Evolutionary conservation across 805 yeast genomes (phyloP), one percentile per base, ranked within the genome.

Genomic region (Wickerhamiella sorbophila): DNA sequence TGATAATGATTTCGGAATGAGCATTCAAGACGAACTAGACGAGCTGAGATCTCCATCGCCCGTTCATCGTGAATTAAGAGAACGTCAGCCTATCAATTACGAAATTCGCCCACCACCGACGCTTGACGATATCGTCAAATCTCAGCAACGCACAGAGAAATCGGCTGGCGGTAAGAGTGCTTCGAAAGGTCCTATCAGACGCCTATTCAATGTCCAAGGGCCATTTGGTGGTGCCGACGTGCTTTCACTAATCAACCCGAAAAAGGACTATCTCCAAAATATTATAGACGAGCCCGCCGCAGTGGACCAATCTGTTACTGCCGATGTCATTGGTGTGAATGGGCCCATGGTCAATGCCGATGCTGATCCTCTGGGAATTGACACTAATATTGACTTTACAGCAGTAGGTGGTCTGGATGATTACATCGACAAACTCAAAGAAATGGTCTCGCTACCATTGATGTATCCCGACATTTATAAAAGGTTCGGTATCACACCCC

Each of bases 141-240:
- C 45, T 2, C 36, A 44, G 4, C 31, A 24, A 9, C 18, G 24
- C 4, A 19, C 38, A 3, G 38, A 31, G 2, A 31, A 29, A 27
- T 20, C 31, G n/a, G 31, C 18, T 31, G 19, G 33, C 10, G 43
- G 35, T 24, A 26, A 19, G 33, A 12, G 29, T 8, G n/a, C 33
- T 18, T 33, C 21, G 8, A 27, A 15, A 20, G 38, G 34, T 3
- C 35, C 35, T 21, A 24, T 80, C 33, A 71, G 86, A 53, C 71
- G 94, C 33, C 63, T 91, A 31, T 87, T 82, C 54, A 94, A 95
- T 5, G 88, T 95, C 0, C 85, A 86, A 14, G 98, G 98, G 0
- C 98, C 98, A 1, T 88, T 88, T 66, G 98, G 98, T 22, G 98
- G 98, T 18, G 79, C 88, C 46, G 96, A 88, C 56, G 94, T 85